Percentiles rank a stretch among this genome's conserved stretches.
Conservation (phyloP, 2,329 filamentous ascomycete genomes). For the Colletotrichum lupini region DNA sequence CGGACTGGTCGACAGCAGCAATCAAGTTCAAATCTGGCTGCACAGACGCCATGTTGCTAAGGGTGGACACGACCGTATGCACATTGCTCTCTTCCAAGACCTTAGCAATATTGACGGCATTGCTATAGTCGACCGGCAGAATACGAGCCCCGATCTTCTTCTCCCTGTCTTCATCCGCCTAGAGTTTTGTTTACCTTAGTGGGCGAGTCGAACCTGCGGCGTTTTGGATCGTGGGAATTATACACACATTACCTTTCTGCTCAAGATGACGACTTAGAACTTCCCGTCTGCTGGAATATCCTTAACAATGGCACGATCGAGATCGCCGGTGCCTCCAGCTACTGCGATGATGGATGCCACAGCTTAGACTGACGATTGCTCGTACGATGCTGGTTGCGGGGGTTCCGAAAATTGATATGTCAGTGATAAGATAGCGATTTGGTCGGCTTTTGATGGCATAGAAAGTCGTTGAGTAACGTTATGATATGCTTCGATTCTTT, state of each 20-base stretch:
- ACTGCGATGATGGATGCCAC: conserved; percentile 48
- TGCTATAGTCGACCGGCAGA: conserved; percentile 42
- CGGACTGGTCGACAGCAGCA: conserved; percentile 51
- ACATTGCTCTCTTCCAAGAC: conserved; percentile 49
- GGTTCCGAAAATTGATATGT: not conserved
- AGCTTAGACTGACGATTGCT: not conserved
- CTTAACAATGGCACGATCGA: conserved; percentile 59
- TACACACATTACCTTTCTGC: conserved; percentile 37
- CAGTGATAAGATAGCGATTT: not conserved
- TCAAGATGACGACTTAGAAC: conserved; percentile 51
- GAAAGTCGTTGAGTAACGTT: not conserved
- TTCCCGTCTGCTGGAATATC: conserved; percentile 46
- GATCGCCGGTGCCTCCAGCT: conserved; percentile 55
- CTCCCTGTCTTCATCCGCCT: conserved; percentile 30
- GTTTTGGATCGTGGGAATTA: not conserved
- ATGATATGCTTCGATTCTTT: not conserved
- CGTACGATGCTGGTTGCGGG: not conserved
- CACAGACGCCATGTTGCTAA: conserved; percentile 44
- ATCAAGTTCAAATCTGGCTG: conserved; percentile 53
- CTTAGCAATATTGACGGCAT: conserved; percentile 36
- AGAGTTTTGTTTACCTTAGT: not conserved
- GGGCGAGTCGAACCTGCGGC: conserved; percentile 45
- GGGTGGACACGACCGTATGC: conserved; percentile 55
- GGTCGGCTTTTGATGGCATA: not conserved
- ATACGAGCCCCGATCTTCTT: conserved; percentile 38